Base-by-base conservation (phyloP, 2,329 filamentous ascomycete genomes). In the Ophidiomyces ophidiicola region DNA sequence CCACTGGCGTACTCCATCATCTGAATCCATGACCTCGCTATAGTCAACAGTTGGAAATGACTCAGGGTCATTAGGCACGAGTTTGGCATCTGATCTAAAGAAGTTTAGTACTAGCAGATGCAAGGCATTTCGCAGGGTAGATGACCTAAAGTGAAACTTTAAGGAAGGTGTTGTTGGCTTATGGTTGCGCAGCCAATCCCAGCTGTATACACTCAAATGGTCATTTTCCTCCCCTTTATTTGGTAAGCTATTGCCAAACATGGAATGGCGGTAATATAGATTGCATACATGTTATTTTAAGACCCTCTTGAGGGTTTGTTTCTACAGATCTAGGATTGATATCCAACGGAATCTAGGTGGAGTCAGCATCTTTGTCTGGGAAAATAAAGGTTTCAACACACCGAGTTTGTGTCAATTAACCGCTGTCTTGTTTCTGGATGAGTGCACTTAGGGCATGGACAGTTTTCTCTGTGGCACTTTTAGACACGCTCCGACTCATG, bases 181-280 rank as follows among this genome's bases (percentile, higher is more conserved):
- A 28, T 76, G 69, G 36, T 58, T 59, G 41, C 64, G 50, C 42
- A 83, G 64, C 65, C 81, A 83, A 2, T 68, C 58, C 68, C 72
- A 78, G 1, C 67, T 55, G 53, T 86, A 92, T 17, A 66, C 59
- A 58, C 82, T 86, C 31, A 66, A 53, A 56, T 93, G 86, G 1
- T 67, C 68, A 53, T 82, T 78, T 44, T 69, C 66, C 40, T 70
- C 70, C 79, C 80, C 80, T 83, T 32, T n/a, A 15, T 15, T 20
- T 12, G 11, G 20, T 8, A 20, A 6, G 23, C 33, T 39, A 39
- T 21, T 2, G 5, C 30, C 6, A 8, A 15, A 23, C 5, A 14
- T n/a, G 12, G 6, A 8, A 15, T 23, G 18, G 5, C 5, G 6
- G 18, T 28, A 17, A 1, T 25, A 8, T 4, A 6, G 15, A 3